Percentiles rank a stretch among this genome's conserved stretches.
phyloP scores from a whole-genome alignment of 2,329 filamentous ascomycete genomes.

The Endoconidiophora laricicola region DNA sequence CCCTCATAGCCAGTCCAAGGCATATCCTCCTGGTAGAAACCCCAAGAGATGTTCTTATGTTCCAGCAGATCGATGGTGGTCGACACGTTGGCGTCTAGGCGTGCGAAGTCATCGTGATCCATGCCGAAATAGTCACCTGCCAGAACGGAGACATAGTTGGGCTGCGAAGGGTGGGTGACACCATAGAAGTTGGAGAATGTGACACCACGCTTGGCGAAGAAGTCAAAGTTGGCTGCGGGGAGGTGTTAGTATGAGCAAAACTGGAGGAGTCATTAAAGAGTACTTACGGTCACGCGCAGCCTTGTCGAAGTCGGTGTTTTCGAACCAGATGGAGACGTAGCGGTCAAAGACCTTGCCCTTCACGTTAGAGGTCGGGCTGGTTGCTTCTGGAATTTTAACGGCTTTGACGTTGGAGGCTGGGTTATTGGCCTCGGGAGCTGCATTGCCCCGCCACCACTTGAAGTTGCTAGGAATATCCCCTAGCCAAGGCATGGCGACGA shows the following conservation, averaged over 20 bases:
- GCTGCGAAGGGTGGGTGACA: conserved; percentile 56
- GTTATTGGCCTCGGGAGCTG: conserved; percentile 29
- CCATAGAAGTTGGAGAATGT: conserved; percentile 29
- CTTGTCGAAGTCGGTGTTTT: conserved; percentile 56
- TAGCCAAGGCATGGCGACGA: not conserved
- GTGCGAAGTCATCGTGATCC: conserved; percentile 47
- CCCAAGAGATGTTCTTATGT: conserved; percentile 48
- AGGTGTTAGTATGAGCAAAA: not conserved
- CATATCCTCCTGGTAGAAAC: conserved; percentile 60
- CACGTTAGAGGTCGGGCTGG: conserved; percentile 44
- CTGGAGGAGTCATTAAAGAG: not conserved
- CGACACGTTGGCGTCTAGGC: conserved; percentile 42
- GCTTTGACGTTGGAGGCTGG: conserved; percentile 47
- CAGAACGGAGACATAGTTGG: conserved; percentile 56
- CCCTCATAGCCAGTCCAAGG: conserved; percentile 62
- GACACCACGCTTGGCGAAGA: conserved; percentile 20
- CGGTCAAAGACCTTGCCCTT: conserved; percentile 58
- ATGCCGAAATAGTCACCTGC: conserved; percentile 61
- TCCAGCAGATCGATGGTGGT: conserved; percentile 55
- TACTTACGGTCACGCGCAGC: conserved; percentile 43
- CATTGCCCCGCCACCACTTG: conserved; percentile 29
- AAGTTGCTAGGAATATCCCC: conserved; percentile 9
- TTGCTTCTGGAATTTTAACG: conserved; percentile 34
- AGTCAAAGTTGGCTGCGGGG: conserved; percentile 17
- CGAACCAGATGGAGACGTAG: conserved; percentile 57